Percentiles rank a stretch among this genome's conserved stretches.
These are phyloP conservation scores for Elsinoe fawcettii DNA, from an alignment of 2,329 filamentous ascomycete genomes.

Conservation along the genomic window DNA sequence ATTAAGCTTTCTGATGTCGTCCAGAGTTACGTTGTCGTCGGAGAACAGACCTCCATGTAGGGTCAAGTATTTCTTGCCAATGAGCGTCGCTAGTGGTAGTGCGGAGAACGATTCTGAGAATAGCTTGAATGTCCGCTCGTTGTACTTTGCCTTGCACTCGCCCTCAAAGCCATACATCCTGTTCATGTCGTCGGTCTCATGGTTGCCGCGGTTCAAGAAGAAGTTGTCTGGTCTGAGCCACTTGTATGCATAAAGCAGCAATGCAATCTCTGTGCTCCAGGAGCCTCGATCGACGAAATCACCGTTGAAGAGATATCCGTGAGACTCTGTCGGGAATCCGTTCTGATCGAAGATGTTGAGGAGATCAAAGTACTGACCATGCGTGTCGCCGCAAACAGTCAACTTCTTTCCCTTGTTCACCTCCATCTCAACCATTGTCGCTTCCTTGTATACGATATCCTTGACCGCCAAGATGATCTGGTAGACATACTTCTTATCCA, in stretches of 20 bases:
- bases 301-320: conserved; percentile 95
- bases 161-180: conserved; percentile 96
- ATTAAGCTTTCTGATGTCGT: conserved; percentile 90
- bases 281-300: conserved; percentile 97
- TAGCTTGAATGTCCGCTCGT: conserved; percentile 88
- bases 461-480: conserved; percentile 88
- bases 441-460: conserved; percentile 82
- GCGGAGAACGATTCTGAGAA: conserved; percentile 98
- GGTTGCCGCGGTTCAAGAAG: conserved; percentile 96
- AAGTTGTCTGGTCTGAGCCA: conserved; percentile 77
- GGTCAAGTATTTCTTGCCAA: conserved; percentile 84
- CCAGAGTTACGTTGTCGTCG: conserved; percentile 81
- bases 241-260: conserved; percentile 93
- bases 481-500: conserved; percentile 94
- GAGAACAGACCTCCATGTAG: conserved; percentile 95
- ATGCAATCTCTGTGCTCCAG: conserved; percentile 95
- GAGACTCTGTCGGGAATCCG: conserved; percentile 72
- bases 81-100: conserved; percentile 80
- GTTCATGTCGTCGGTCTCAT: conserved; percentile 99
- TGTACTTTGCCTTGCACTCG: conserved; percentile 97
- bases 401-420: conserved; percentile 69
- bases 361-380: conserved; percentile 95
- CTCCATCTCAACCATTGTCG: conserved; percentile 92
- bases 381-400: conserved; percentile 95
- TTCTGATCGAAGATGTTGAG: conserved; percentile 94